Percentiles rank a stretch among this genome's conserved stretches.
Conservation (phyloP, 2,329 filamentous ascomycete genomes). For the Apiospora phragmitis region DNA sequence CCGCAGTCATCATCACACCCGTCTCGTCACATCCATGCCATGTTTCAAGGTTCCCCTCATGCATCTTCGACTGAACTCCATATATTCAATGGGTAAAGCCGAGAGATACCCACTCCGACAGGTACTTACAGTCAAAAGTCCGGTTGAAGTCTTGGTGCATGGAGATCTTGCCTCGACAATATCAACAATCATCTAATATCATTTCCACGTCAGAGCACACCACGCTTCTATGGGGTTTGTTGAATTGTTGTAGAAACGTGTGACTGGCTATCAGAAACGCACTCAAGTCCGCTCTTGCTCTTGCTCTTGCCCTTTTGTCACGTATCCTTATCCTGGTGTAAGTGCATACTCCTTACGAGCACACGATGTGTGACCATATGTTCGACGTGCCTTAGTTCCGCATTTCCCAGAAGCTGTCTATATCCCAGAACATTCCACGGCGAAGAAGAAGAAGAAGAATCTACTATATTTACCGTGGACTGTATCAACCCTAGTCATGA, state of each 20-base stretch:
- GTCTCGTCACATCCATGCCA: slow-evolving; percentile 1
- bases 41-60: slow-evolving; percentile 8
- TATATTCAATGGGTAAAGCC: slow-evolving; percentile 5
- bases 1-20: background rate
- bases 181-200: slow-evolving; percentile 14
- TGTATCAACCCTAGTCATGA: background rate
- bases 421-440: background rate
- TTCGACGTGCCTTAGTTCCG: background rate
- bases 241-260: too few relatives aligned
- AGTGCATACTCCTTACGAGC: background rate
- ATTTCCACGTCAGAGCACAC: slow-evolving; percentile 5
- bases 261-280: background rate
- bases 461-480: background rate
- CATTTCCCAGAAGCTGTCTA: background rate
- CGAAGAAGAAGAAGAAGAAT: background rate
- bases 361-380: background rate
- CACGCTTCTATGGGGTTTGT: slow-evolving; percentile 4
- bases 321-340: background rate
- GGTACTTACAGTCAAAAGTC: background rate
- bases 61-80: background rate
- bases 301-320: background rate
- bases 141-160: background rate
- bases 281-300: background rate
- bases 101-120: background rate
- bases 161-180: background rate